Evolutionary conservation across 495 filamentous ascomycete species (phyloP).

Genomic region (Penicillium fimorum): DNA sequence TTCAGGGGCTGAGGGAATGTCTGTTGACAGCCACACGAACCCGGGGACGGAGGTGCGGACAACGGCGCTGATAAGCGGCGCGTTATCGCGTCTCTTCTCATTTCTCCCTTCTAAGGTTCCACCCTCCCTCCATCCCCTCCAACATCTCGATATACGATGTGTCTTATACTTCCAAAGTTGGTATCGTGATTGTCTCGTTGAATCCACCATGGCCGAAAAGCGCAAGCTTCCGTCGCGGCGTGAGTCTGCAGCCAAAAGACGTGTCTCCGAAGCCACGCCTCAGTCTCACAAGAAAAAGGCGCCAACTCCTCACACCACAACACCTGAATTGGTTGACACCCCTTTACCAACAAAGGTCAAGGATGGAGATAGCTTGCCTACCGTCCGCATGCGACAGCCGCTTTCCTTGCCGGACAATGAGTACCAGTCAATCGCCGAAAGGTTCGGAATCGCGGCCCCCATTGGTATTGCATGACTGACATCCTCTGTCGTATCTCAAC

Average conservation of each 20-base stretch:
- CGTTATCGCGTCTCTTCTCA: conserved; percentile 26
- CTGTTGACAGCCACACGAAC: conserved; percentile 5
- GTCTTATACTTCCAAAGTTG: neutral
- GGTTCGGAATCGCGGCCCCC: conserved; percentile 45
- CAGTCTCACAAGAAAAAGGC: conserved; percentile 40
- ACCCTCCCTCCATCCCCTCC: conserved; percentile 4
- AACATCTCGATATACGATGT: conserved; percentile 9
- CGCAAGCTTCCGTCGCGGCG: conserved; percentile 46
- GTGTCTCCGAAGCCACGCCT: conserved; percentile 44
- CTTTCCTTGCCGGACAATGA: conserved; percentile 61
- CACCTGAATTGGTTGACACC: conserved; percentile 44
- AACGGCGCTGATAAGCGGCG: conserved; percentile 16
- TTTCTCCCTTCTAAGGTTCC: conserved; percentile 12
- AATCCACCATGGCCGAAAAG: conserved; percentile 44
- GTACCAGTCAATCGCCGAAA: conserved; percentile 82
- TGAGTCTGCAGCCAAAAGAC: conserved; percentile 47
- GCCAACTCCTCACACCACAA: conserved; percentile 37
- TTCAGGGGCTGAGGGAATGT: conserved; percentile 2
- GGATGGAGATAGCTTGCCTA: conserved; percentile 71
- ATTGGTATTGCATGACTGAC: conserved; percentile 17
- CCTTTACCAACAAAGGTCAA: conserved; percentile 62
- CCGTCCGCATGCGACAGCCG: conserved; percentile 65
- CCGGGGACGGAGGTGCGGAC: conserved; percentile 13
- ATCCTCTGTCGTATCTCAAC: conserved; percentile 4
- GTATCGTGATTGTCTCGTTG: neutral